phyloP scores from a whole-genome alignment of 192 early-diverging fungal species.

The Rhizophagus sp. region DNA sequence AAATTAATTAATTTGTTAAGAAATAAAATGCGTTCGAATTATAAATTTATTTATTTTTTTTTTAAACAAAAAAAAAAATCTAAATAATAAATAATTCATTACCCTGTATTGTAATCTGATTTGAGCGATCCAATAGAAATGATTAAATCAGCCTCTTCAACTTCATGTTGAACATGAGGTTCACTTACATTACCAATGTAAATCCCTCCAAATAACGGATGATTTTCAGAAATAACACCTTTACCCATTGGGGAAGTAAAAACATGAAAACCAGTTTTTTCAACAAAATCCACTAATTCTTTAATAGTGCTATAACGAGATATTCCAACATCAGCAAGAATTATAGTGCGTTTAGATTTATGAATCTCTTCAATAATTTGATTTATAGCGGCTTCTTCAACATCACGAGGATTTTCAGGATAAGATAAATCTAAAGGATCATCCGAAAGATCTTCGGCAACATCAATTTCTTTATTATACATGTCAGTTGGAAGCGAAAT shows the following conservation, averaged over 20 bases:
- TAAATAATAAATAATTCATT: not conserved
- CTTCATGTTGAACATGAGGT: constrained; percentile 36
- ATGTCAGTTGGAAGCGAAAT: constrained; percentile 51
- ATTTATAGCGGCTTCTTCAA: constrained; percentile 36
- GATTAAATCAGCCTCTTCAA: constrained; percentile 43
- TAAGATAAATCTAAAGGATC: constrained; percentile 30
- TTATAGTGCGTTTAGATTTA: constrained; percentile 43
- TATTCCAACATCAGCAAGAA: constrained; percentile 48
- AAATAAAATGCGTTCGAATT: too few relatives aligned
- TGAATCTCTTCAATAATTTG: constrained; percentile 37
- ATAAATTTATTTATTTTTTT: too few relatives aligned
- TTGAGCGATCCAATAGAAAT: constrained; percentile 46
- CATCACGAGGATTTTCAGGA: constrained; percentile 35
- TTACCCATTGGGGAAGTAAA: constrained; percentile 53
- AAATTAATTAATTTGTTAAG: not conserved
- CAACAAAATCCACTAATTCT: constrained; percentile 39
- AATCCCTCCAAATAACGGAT: constrained; percentile 40
- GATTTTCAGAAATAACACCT: constrained; percentile 37
- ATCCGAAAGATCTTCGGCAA: constrained; percentile 16
- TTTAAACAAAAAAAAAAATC: not conserved
- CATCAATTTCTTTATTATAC: constrained; percentile 33
- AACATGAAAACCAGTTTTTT: constrained; percentile 41
- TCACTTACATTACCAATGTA: constrained; percentile 45
- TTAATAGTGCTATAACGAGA: constrained; percentile 37
- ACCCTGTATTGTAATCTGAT: constrained; percentile 53